A percentile compares a stretch with the other conserved stretches of the same genome.
Conservation (phyloP, 2,329 filamentous ascomycete genomes). For the Cordyceps fumosorosea region DNA sequence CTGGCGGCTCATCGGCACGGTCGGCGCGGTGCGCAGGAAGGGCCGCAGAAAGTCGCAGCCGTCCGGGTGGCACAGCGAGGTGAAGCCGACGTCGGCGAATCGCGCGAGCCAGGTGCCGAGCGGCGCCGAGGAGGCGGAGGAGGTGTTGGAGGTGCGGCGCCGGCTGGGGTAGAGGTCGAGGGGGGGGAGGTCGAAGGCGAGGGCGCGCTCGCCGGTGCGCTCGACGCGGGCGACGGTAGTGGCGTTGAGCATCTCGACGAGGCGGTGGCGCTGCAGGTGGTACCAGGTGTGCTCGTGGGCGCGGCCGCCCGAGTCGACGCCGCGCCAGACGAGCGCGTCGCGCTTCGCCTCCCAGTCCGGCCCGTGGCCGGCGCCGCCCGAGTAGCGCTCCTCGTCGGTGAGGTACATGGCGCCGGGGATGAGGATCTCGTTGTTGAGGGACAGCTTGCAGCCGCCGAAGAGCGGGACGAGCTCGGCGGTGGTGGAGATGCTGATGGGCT, state of each 20-base stretch:
- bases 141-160: slow-evolving; percentile 21
- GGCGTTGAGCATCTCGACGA: slow-evolving; percentile 62
- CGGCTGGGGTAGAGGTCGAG: slow-evolving; percentile 36
- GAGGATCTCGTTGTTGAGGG: slow-evolving; percentile 57
- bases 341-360: slow-evolving; percentile 52
- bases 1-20: slow-evolving; percentile 39
- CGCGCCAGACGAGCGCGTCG: slow-evolving; percentile 55
- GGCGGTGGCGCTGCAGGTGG: slow-evolving; percentile 64
- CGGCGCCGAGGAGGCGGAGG: no score
- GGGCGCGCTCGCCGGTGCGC: slow-evolving; percentile 29
- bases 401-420: slow-evolving; percentile 62
- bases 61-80: slow-evolving; percentile 30
- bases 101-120: slow-evolving; percentile 36
- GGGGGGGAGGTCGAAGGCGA: slow-evolving; percentile 44
- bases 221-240: slow-evolving; percentile 48
- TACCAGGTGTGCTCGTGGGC: slow-evolving; percentile 52
- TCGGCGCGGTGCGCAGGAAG: slow-evolving; percentile 26
- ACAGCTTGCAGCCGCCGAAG: slow-evolving; percentile 57
- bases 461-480: slow-evolving; percentile 52
- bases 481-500: slow-evolving; percentile 43
- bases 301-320: slow-evolving; percentile 55
- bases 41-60: slow-evolving; percentile 34
- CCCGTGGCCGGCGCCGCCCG: slow-evolving; percentile 48
- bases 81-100: slow-evolving; percentile 39
- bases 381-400: slow-evolving; percentile 50